Evolutionary conservation across 768 basidiomycete species (phyloP), one percentile per base, ranked within the genome.

Genomic region (Megacollybia marginata): DNA sequence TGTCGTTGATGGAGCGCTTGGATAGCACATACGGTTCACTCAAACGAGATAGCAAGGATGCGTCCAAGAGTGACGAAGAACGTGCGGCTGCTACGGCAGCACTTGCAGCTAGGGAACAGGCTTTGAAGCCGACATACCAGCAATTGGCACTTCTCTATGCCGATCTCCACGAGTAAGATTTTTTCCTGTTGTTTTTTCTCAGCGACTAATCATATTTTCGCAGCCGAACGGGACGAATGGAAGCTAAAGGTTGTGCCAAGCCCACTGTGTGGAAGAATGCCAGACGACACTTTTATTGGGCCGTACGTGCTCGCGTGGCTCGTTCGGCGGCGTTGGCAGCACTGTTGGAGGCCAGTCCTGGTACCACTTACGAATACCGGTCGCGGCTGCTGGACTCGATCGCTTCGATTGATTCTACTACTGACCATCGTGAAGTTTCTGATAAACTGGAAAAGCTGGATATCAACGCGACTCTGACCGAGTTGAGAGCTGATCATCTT

Each of bases 161-260:
- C 32, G 96, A 99, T 67, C 83, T 96, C 54, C 96, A 95, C 61
- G 93, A 96, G 90, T 92, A 66, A 62, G 90, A 74, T 12, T 49
- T 38, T 40, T 33, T 49, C 19, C 35, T 46, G n/a, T 32, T 48
- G 40, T 49, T 32, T 45, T 23, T 11, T 47, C 35, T 43, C 16
- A 52, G 38, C 32, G 53, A 28, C 23, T 33, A 55, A 33, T 59
- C 42, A 51, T 48, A 16, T 49, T 35, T 36, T 53, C n/a, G 40
- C 49, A 95, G 93, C 67, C 91, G 94, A 44, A 78, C 82, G 42
- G 93, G 93, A 44, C 91, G 94, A 44, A 95, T 96, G 93, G 91
- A 96, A 68, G 94, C 94, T 23, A 97, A 97, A 70, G 92, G 91
- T 15, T 94, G 94, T 56, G 94, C 94, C 8, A 86, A 85, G 53